These are phyloP conservation scores for Gamarada debralockiae DNA, from an alignment of 495 filamentous ascomycete species.

Conservation along the genomic window DNA sequence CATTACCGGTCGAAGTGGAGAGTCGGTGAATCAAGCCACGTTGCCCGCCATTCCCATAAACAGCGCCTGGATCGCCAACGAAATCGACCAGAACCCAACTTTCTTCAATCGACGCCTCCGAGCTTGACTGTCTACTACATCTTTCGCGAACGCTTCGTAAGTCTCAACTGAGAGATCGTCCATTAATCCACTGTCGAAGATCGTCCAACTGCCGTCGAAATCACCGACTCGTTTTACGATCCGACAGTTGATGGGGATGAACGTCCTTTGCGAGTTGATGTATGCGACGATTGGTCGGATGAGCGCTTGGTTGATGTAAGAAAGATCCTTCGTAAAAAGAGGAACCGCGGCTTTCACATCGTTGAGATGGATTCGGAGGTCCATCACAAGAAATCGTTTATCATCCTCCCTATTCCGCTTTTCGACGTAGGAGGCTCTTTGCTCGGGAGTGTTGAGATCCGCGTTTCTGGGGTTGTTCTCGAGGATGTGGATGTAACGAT, in stretches of 20 bases:
- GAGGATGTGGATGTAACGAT: conserved; percentile 49
- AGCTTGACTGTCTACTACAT: conserved; percentile 81
- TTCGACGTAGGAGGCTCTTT: conserved; percentile 12
- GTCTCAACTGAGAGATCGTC: conserved; percentile 92
- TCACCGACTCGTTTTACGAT: conserved; percentile 83
- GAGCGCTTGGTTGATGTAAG: conserved; percentile 93
- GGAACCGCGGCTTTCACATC: conserved; percentile 89
- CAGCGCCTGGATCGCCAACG: conserved; percentile 86
- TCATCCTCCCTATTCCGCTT: conserved; percentile 36
- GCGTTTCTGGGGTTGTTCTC: conserved; percentile 27
- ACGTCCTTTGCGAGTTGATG: conserved; percentile 89
- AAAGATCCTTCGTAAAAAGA: conserved; percentile 81
- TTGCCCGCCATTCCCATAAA: conserved; percentile 93
- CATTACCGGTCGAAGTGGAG: conserved; percentile 3
- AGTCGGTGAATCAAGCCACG: conserved; percentile 47
- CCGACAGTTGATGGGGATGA: conserved; percentile 92
- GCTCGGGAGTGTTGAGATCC: conserved; percentile 20
- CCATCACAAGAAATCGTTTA: conserved; percentile 79
- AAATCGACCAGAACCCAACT: conserved; percentile 93
- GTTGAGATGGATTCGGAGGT: conserved; percentile 85
- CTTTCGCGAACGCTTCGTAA: conserved; percentile 85
- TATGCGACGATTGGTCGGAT: conserved; percentile 98
- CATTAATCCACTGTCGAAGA: conserved; percentile 92
- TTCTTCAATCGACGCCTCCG: conserved; percentile 87
- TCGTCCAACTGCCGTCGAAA: conserved; percentile 94